These are phyloP conservation scores for Calycina herbarum DNA, from an alignment of 2,329 filamentous ascomycete genomes.

Conservation along the genomic window DNA sequence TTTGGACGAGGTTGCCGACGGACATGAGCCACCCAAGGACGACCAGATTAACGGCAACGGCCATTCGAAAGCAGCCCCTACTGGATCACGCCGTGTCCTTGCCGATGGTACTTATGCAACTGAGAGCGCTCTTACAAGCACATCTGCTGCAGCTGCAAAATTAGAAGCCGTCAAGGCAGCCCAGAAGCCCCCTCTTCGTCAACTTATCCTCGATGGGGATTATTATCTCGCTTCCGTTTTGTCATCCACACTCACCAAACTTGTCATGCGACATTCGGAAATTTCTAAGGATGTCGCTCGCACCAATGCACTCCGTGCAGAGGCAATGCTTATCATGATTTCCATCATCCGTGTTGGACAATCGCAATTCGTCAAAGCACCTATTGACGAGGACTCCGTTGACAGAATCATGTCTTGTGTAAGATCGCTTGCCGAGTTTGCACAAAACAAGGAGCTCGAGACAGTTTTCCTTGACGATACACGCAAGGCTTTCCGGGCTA, in stretches of 20 bases:
- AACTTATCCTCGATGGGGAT: constrained; percentile 94
- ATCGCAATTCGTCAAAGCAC: constrained; percentile 97
- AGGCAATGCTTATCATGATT: constrained; percentile 99
- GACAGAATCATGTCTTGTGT: constrained; percentile 98
- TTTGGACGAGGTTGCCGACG: constrained; percentile 77
- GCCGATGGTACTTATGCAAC: constrained; percentile 98
- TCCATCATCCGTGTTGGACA: constrained; percentile 97
- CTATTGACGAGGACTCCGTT: constrained; percentile 97
- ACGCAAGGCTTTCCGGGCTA: constrained; percentile 89
- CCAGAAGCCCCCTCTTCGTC: constrained; percentile 90
- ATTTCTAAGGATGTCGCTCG: constrained; percentile 83
- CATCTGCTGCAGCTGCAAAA: constrained; percentile 84
- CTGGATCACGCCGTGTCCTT: constrained; percentile 85
- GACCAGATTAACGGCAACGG: constrained; percentile 68
- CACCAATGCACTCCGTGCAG: constrained; percentile 90
- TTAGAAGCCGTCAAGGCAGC: constrained; percentile 96
- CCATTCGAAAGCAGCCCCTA: constrained; percentile 74
- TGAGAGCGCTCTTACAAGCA: constrained; percentile 91
- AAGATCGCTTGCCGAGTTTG: constrained; percentile 86
- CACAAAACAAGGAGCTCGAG: constrained; percentile 85
- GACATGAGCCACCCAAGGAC: constrained; percentile 58
- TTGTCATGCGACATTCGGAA: constrained; percentile 96
- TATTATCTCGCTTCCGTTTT: constrained; percentile 95
- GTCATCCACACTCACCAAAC: constrained; percentile 93
- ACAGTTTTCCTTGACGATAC: constrained; percentile 93